A percentile compares a stretch with the other conserved stretches of the same genome.
These are phyloP conservation scores for Arthrobotrys conoides DNA, from an alignment of 2,329 filamentous ascomycete genomes.

Conservation along the genomic window DNA sequence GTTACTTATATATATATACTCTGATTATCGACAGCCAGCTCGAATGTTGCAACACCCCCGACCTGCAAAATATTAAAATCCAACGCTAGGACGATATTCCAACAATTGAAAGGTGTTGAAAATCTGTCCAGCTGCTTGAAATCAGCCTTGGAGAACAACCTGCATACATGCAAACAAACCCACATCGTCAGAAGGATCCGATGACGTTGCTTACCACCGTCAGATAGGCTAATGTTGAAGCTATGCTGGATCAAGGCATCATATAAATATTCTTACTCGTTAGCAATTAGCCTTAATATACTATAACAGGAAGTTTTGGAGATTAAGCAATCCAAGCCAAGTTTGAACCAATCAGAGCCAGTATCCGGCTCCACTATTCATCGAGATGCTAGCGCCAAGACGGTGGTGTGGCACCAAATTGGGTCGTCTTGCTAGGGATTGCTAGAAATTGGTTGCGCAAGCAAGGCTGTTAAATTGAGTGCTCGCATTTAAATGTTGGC, in stretches of 20 bases:
- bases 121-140: too few relatives aligned
- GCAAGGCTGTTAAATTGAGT: background rate
- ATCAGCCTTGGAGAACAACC: background rate
- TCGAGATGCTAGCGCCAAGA: slow-evolving; percentile 21
- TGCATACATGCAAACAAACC: too few relatives aligned
- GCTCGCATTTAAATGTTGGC: background rate
- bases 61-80: too few relatives aligned
- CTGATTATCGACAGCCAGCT: too few relatives aligned
- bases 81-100: background rate
- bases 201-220: background rate
- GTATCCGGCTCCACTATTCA: background rate
- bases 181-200: background rate
- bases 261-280: background rate
- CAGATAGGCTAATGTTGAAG: background rate
- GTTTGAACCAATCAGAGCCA: background rate
- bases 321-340: background rate
- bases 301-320: background rate
- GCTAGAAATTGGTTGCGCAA: slow-evolving; percentile 11
- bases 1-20: too few relatives aligned
- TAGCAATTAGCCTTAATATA: too few relatives aligned
- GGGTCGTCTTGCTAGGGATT: background rate
- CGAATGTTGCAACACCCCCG: too few relatives aligned
- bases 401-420: slow-evolving; percentile 1
- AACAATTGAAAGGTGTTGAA: background rate
- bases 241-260: background rate